These are phyloP conservation scores for Skeletonema tropicum DNA, from an alignment of 108 stramenopile species.

Conservation along the genomic window DNA sequence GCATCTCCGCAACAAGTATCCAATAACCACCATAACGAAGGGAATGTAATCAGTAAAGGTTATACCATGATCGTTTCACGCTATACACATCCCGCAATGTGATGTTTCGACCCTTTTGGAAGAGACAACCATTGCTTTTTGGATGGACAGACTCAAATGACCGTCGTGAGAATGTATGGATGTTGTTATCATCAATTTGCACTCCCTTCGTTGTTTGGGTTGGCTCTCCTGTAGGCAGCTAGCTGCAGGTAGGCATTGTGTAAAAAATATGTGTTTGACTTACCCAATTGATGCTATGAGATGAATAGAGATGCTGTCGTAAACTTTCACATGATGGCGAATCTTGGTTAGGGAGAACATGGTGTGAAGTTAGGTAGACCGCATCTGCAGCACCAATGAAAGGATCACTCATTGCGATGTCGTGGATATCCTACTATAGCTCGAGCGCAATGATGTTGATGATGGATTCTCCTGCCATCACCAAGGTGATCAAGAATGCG, in stretches of 20 bases:
- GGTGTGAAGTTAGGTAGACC: too few relatives aligned
- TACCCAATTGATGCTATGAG: not conserved
- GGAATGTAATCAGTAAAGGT: constrained; percentile 1
- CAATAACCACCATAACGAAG: not conserved
- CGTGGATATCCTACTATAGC: too few relatives aligned
- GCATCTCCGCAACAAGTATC: not conserved
- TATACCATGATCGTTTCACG: constrained; percentile 11
- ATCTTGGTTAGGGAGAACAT: too few relatives aligned
- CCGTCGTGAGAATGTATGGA: constrained; percentile 23
- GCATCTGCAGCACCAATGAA: too few relatives aligned
- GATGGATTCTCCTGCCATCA: too few relatives aligned
- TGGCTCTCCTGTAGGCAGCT: not conserved
- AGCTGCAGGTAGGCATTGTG: not conserved
- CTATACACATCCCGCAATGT: constrained; percentile 2
- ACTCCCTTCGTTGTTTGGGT: constrained; percentile 8
- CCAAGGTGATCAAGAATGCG: not conserved
- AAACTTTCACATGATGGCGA: too few relatives aligned
- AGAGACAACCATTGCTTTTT: constrained; percentile 5
- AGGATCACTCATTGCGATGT: too few relatives aligned
- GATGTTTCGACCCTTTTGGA: constrained; percentile 15
- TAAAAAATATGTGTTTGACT: not conserved
- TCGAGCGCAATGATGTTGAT: too few relatives aligned
- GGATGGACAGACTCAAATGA: constrained; percentile 18
- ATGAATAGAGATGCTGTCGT: too few relatives aligned
- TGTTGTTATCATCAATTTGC: constrained; percentile 15